Evolutionary conservation across 306 rosid species (phyloP), one percentile per base, ranked within the genome.

Genomic region (Morella rubra): DNA sequence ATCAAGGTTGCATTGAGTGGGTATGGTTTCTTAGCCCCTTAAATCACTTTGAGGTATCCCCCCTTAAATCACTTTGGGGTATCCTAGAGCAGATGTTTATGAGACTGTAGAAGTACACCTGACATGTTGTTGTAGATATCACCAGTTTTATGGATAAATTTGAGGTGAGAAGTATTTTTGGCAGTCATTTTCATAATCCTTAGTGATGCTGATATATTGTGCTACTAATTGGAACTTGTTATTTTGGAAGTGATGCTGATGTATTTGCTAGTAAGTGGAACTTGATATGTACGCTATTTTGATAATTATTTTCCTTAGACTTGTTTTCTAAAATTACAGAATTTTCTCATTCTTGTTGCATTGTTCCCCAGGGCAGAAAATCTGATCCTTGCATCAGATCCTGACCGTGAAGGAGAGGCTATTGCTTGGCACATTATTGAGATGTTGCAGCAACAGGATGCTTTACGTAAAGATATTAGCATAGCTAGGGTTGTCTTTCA

Each of bases 321-420:
- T 77, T 69, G n/a, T 61, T 50, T 62, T 75, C 41, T 44, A n/a
- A 22, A 52, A 41, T 73, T 53, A 83, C 78, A 76, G 49, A 51
- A 54, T 58, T 76, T 81, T 41, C 54, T 76, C 81, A 69, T 77
- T 78, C 71, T 69, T 80, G 68, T 76, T 77, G 58, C 77, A 80
- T 85, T 84, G 82, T 86, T 83, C 79, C 85, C 78, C 99, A 95
- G 99, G 81, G 99, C 98, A 86, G 92, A 95, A 86, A 87, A 86
- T 87, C 96, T 95, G 76, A 92, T 95, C 85, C 96, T 95, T 86
- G 99, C 99, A 46, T 95, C 99, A 76, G 98, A 95, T 91, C 99
- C 99, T 19, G 98, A 95, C 80, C 97, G 99, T 49, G 99, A 95
- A 84, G 99, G 99, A 56, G 99, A 95, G 91, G 97, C 99, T 79